Conservation (phyloP, 2,329 filamentous ascomycete species). For the Ceratocystis cacaofunesta region DNA sequence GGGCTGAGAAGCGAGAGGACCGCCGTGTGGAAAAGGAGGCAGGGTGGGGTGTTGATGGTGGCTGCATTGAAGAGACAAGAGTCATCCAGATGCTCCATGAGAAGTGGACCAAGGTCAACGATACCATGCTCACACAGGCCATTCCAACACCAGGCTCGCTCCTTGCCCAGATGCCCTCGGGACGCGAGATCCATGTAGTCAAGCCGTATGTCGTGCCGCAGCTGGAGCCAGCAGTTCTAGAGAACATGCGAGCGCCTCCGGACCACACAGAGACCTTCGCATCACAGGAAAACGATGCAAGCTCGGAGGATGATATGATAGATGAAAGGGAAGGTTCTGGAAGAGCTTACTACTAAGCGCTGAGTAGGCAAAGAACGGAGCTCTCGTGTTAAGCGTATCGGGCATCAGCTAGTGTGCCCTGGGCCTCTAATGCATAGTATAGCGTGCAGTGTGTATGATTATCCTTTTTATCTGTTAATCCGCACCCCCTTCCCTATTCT, state of each 20-base stretch:
- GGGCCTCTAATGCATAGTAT: not conserved
- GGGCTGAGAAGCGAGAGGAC: constrained; percentile 66
- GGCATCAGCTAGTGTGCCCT: no score
- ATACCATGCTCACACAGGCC: constrained; percentile 70
- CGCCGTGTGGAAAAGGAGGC: constrained; percentile 58
- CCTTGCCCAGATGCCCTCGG: constrained; percentile 67
- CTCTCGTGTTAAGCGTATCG: not conserved
- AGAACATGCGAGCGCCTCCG: constrained; percentile 30
- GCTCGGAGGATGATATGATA: constrained; percentile 31
- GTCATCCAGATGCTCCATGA: constrained; percentile 74
- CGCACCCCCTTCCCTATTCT: no score
- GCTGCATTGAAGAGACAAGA: constrained; percentile 67
- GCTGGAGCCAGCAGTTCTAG: constrained; percentile 50
- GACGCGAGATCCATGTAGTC: constrained; percentile 67
- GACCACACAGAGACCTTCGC: constrained; percentile 29
- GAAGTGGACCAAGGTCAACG: constrained; percentile 88
- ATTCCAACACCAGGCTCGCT: constrained; percentile 60
- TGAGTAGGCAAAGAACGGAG: not conserved
- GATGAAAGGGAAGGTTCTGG: constrained; percentile 27
- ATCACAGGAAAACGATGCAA: constrained; percentile 27
- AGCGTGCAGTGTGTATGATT: not conserved
- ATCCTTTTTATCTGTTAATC: not conserved
- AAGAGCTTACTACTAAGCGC: constrained; percentile 18
- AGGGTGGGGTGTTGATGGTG: constrained; percentile 69
- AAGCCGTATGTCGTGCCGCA: constrained; percentile 51